Evolutionary conservation across 1,284 basidiomycete genomes (phyloP), one percentile per base, ranked within the genome.

Genomic region (Apiotrichum sp.): DNA sequence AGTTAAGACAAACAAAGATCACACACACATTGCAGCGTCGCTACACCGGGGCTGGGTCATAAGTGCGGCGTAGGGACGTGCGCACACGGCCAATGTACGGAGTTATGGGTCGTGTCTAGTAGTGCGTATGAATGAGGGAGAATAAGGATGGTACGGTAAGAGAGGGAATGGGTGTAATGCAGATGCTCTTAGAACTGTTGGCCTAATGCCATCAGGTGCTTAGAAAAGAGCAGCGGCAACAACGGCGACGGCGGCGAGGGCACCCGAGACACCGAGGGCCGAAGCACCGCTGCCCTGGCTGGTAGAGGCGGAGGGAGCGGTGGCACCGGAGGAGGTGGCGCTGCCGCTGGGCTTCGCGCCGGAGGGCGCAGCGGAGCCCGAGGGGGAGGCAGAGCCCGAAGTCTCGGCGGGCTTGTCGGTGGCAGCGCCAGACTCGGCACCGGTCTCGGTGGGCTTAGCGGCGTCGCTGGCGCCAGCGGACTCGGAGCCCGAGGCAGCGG

Each of bases 211-310:
- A 7, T 38, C 7, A 38, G 13, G 7, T 7, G 56, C 57, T 66
- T 66, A 69, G 57, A 68, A 46, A 53, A 56, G 47, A 41, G 63
- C 59, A 53, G 65, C 48, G 49, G 59, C 67, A 38, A 66, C 46
- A 54, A 62, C 60, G 55, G 64, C 66, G 52, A 61, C 63, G 56
- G 59, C 55, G 49, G 66, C 57, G 41, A 59, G 43, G 42, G 55
- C 36, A 49, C 47, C 57, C 38, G 58, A 40, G 47, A 52, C 60
- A 47, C 61, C 65, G 47, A 66, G 33, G 46, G 41, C 35, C 52
- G 42, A 43, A 34, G 55, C 57, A 10, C 54, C 62, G 31, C 52
- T 38, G 22, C 22, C 22, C 35, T 41, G 6, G 39, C 47, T 14
- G 16, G 53, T 13, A 36, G 56, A 29, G 10, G 58, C 38, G 22